Evolutionary conservation across 805 yeast species (phyloP), one percentile per base, ranked within the genome.

Genomic region (Candida endomychidarum): DNA sequence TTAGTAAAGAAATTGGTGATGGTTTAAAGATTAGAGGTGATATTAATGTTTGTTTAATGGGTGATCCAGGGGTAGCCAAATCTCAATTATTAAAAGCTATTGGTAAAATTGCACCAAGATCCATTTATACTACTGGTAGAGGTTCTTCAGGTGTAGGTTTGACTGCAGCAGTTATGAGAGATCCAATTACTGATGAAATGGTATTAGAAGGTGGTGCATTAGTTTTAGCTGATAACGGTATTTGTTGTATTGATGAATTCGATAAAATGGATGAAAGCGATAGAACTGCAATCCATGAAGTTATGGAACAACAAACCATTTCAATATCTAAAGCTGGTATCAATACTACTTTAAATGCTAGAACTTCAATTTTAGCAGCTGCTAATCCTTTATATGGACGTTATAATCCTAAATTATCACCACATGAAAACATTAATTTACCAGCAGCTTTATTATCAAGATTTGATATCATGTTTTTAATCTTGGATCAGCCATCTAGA

Each of bases 31-130:
- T 93, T 55, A 82, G 99, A 71, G 99, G 99, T 55, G 99, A 93
- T 60, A 86, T 93, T 52, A 93, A 93, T 57, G 78, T 93, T 40
- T 84, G 97, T 67, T 74, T 93, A 38, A 91, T 93, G 97, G 99
- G 99, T 53, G 99, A 93, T 58, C 99, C 99, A 29, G 99, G 99
- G 73, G 99, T 93, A 40, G 99, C 99, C 56, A 93, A 93, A 65
- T 93, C 98, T 2, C 99, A 93, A 74, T 71, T 93, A 56, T 72
- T 93, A 48, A 93, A 93, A 60, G 84, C 95, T 23, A 87, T 93
- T 49, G 76, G 88, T 44, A 88, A 90, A 54, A 85, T 93, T 40
- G 93, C 98, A 3, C 99, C 99, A 21, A 77, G 98, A 57, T 95
- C 96, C 37, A 95, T 93, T 21, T 93, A 93, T 63, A 93, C 99